These are phyloP conservation scores for Salix udensis DNA, from an alignment of 345 rosid genomes.

Conservation along the genomic window DNA sequence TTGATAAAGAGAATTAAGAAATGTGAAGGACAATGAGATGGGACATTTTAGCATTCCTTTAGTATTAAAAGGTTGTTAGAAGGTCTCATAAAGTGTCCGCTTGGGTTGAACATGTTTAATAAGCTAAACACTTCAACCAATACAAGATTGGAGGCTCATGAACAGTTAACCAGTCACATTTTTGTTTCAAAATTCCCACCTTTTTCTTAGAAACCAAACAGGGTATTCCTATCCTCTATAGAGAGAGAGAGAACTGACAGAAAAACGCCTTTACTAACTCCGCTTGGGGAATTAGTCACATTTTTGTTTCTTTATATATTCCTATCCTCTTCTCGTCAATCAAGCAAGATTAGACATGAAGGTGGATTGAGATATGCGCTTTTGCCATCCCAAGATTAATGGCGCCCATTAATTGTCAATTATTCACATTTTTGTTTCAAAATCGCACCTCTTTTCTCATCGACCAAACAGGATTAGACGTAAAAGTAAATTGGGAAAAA, in stretches of 20 bases:
- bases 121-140: background rate
- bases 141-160: background rate
- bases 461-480: background rate
- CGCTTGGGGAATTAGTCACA: background rate
- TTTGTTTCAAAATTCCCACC: background rate
- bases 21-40: too few species aligned
- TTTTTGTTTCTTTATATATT: background rate
- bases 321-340: background rate
- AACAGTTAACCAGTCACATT: background rate
- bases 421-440: background rate
- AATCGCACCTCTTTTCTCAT: background rate
- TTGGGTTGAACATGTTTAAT: background rate
- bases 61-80: too few species aligned
- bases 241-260: too few species aligned
- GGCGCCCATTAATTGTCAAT: background rate
- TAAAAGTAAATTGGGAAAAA: background rate
- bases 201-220: conserved; percentile 9
- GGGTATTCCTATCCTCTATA: background rate
- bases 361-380: background rate
- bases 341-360: background rate
- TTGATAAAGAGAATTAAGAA: too few species aligned
- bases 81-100: background rate
- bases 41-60: too few species aligned
- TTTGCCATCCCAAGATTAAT: background rate
- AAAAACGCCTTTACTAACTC: background rate